These are phyloP conservation scores for Fraxinus anomala DNA, from an alignment of 257 asterid genomes.

Conservation along the genomic window DNA sequence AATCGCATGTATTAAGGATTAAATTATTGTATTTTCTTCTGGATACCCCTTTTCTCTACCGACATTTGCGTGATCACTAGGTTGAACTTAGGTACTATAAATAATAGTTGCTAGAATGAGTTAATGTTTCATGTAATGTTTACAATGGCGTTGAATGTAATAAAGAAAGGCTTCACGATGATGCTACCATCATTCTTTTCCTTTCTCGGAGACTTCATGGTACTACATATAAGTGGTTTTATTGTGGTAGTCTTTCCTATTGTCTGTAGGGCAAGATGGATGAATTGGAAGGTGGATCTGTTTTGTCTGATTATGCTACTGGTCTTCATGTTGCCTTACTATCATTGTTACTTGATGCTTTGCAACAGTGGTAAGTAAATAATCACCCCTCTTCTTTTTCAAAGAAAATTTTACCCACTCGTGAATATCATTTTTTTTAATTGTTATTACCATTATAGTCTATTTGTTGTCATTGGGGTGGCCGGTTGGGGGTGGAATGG, in stretches of 20 bases:
- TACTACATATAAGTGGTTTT: constrained; percentile 20
- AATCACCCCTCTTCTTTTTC: constrained; percentile 17
- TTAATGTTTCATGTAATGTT: not conserved
- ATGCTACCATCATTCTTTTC: not conserved
- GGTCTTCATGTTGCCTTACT: constrained; percentile 95
- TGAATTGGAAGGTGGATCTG: constrained; percentile 98
- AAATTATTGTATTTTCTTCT: not conserved
- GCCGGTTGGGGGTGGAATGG: constrained; percentile 2
- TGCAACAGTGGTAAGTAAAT: constrained; percentile 67
- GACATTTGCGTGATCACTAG: not conserved
- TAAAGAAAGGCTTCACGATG: not conserved
- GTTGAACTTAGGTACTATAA: not conserved
- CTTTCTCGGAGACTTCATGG: constrained; percentile 16
- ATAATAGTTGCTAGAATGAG: not conserved
- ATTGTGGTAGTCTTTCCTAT: constrained; percentile 14
- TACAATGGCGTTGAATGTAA: not conserved
- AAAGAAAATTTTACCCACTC: not conserved
- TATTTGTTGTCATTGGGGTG: not conserved
- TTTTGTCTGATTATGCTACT: constrained; percentile 85
- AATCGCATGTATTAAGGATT: not conserved
- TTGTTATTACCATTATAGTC: not conserved
- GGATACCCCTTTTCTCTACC: not conserved
- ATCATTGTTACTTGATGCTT: constrained; percentile 93
- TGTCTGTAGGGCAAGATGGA: constrained; percentile 81
- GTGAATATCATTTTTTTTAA: not conserved